A percentile compares a stretch with the other conserved stretches of the same genome.
phyloP scores from a whole-genome alignment of 2,329 filamentous ascomycete genomes.

The Botryotinia calthae region DNA sequence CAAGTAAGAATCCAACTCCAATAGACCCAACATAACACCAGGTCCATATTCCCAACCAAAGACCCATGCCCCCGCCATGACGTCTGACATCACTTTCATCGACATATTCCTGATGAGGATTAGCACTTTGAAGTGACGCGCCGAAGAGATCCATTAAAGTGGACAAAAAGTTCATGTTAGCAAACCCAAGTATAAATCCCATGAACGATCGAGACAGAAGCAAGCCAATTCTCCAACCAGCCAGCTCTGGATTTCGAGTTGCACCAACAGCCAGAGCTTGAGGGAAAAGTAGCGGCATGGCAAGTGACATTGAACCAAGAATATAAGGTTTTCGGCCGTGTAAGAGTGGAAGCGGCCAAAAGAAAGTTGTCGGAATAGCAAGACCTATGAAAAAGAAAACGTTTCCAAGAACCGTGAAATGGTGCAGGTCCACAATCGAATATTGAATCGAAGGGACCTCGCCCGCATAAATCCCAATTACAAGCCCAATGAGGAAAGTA shows the following conservation, averaged over 20 bases:
- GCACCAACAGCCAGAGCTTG: conserved; percentile 65
- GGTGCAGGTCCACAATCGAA: conserved; percentile 66
- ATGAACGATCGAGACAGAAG: conserved; percentile 63
- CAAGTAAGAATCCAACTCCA: conserved; percentile 68
- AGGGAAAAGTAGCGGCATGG: conserved; percentile 72
- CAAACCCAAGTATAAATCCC: conserved; percentile 68
- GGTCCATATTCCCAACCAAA: conserved; percentile 77
- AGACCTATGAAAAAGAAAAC: conserved; percentile 70
- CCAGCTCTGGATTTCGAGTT: conserved; percentile 54
- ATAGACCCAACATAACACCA: conserved; percentile 75
- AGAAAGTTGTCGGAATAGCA: conserved; percentile 65
- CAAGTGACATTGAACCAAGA: conserved; percentile 63
- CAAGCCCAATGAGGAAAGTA: conserved; percentile 66
- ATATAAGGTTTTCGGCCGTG: conserved; percentile 77
- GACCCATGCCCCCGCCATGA: conserved; percentile 73
- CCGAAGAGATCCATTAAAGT: conserved; percentile 74
- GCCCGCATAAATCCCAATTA: conserved; percentile 74
- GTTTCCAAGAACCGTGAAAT: conserved; percentile 69
- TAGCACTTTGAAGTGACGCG: conserved; percentile 68
- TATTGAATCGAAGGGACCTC: conserved; percentile 79
- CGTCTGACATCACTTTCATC: conserved; percentile 66
- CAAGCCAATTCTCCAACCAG: conserved; percentile 57
- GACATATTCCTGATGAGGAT: conserved; percentile 70
- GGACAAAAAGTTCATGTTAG: conserved; percentile 73
- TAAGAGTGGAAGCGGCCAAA: conserved; percentile 71